phyloP scores from a whole-genome alignment of 148 eudicot species.

The Fallopia convolvulus region DNA sequence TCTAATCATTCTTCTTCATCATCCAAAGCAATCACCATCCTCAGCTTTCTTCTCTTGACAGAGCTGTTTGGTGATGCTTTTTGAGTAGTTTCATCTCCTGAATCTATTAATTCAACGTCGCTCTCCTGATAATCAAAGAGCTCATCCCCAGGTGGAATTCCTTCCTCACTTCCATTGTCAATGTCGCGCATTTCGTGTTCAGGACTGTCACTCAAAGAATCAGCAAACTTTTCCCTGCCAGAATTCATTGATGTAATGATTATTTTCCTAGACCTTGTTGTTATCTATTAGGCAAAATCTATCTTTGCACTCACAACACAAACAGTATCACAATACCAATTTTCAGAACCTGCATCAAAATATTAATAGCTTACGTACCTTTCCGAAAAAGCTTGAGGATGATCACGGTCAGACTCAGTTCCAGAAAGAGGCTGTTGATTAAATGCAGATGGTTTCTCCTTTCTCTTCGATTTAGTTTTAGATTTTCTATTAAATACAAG shows the following conservation, averaged over 20 bases:
- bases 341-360: constrained; percentile 6
- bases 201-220: constrained; percentile 6
- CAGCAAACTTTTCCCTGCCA: constrained; percentile 3
- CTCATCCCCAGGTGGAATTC: constrained; percentile 11
- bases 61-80: constrained; percentile 29
- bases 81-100: constrained; percentile 31
- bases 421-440: constrained; percentile 7
- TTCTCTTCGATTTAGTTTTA: constrained; percentile 14
- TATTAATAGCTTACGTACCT: constrained; percentile 13
- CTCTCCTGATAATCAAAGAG: constrained; percentile 19
- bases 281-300: not conserved
- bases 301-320: not conserved
- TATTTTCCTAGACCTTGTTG: not conserved
- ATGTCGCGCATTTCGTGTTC: constrained; percentile 18
- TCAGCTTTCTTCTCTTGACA: constrained; percentile 44
- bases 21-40: constrained; percentile 62
- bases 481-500: constrained; percentile 22
- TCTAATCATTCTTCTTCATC: constrained; percentile 47
- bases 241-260: not conserved
- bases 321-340: not conserved
- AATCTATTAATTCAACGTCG: constrained; percentile 46
- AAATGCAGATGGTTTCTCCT: constrained; percentile 17
- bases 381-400: constrained; percentile 16
- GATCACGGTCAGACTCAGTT: constrained; percentile 10
- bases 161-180: constrained; percentile 4